Evolutionary conservation across 2,329 filamentous ascomycete genomes (phyloP), one percentile per base, ranked within the genome.

Genomic region (Gaeumannomyces sp.): DNA sequence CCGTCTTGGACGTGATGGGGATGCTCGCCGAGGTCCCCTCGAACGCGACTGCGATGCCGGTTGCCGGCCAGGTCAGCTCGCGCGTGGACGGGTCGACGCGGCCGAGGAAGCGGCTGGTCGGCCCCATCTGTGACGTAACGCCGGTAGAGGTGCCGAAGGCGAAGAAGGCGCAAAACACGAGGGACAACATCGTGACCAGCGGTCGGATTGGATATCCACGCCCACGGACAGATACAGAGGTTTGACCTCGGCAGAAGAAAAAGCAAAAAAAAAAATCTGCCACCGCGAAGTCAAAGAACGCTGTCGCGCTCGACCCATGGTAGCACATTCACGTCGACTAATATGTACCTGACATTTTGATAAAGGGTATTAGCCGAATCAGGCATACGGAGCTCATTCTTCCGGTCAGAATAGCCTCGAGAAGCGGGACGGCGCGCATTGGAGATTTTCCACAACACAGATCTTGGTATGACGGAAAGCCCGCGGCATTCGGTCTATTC

Each of bases 1-100:
- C 77, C 29, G 68, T 67, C 10, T 71, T 68, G 8, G 74, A 69
- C 1, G 70, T 68, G 35, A 77, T 67, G 13, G 72, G 66, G 61
- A 80, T 76, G 50, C 70, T 74, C 14, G 77, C 78, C 0, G 74
- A 72, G 4, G 75, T 76, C 59, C 78, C 78, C 14, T 70, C 74
- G 66, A 80, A 80, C 1, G 71, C 72, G 65, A 80, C 79, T 0
- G 74, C 71, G 2, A 80, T 70, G 22, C 78, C 78, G 1, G 77
- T 78, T 58, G 75, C 76, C 0, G 78, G 76, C 78, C 78, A 80
- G n/a, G 76, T 79, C 27, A 80, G 71, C 68, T 79, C 75, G 60
- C 73, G 75, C 8, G 77, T 80, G 25, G 72, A 70, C 0, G 78
- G 77, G 60, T 80, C 78, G 29, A 79, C 78, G 58, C 61, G 45